Evolutionary conservation across 805 yeast species (phyloP).

Genomic region (Teunomyces funiuensis): DNA sequence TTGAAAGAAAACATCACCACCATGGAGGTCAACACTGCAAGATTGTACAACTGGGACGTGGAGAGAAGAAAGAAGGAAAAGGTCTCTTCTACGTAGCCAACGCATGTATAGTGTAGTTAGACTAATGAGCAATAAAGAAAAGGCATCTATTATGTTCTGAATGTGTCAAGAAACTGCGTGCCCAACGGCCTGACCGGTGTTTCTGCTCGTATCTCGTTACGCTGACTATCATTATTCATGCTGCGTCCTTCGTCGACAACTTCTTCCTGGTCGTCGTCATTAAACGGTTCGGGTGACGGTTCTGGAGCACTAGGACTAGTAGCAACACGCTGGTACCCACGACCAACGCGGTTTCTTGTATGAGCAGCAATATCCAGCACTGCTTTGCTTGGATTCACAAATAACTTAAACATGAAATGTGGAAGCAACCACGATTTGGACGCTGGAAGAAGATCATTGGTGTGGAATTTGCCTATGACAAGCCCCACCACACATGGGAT

Average conservation of each 20-base stretch:
- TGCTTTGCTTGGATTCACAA: slow-evolving; percentile 25
- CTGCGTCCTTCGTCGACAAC: slow-evolving; percentile 19
- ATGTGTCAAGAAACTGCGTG: slow-evolving; percentile 59
- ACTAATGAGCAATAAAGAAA: not conserved
- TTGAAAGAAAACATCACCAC: slow-evolving; percentile 89
- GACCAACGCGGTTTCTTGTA: not conserved
- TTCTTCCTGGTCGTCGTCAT: slow-evolving; percentile 23
- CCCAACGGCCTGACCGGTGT: slow-evolving; percentile 64
- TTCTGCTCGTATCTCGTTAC: slow-evolving; percentile 43
- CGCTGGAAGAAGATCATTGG: slow-evolving; percentile 37
- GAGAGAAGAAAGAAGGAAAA: slow-evolving; percentile 58
- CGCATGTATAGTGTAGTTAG: not conserved
- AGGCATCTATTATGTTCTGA: slow-evolving; percentile 38
- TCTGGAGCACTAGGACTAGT: not conserved
- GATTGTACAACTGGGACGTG: slow-evolving; percentile 87
- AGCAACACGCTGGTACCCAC: slow-evolving; percentile 2
- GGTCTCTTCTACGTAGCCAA: not conserved
- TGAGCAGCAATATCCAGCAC: not conserved
- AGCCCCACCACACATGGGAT: slow-evolving; percentile 39
- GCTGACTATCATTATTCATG: slow-evolving; percentile 8
- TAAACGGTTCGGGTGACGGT: not conserved
- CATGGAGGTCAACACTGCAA: slow-evolving; percentile 95
- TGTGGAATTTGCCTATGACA: slow-evolving; percentile 36
- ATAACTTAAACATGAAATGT: slow-evolving; percentile 21
- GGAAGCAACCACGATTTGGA: slow-evolving; percentile 36